A percentile compares a stretch with the other conserved stretches of the same genome.
Conservation (phyloP, 1,284 basidiomycete species). For the Marasmius oreades region DNA sequence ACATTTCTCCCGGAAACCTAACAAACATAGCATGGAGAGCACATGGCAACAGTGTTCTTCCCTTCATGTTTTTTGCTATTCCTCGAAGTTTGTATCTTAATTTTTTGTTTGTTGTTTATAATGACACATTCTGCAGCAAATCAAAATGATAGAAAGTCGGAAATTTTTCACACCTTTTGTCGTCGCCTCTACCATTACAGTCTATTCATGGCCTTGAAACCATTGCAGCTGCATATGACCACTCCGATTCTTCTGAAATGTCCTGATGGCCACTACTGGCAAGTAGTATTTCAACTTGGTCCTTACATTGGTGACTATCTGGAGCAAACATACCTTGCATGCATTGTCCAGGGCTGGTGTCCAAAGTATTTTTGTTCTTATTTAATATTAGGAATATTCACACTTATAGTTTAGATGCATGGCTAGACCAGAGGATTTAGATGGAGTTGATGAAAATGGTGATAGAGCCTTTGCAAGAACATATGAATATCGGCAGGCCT, state of each 20-base stretch:
- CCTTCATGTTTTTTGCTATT: slow-evolving; percentile 23
- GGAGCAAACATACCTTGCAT: slow-evolving; percentile 19
- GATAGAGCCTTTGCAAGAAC: not conserved
- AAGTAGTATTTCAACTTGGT: slow-evolving; percentile 17
- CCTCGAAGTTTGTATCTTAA: slow-evolving; percentile 21
- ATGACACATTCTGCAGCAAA: not conserved
- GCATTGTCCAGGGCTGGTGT: slow-evolving; percentile 21
- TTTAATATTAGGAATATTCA: not conserved
- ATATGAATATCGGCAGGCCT: not conserved
- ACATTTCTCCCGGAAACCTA: no score
- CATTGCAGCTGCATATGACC: slow-evolving; percentile 16
- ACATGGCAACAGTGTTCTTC: slow-evolving; percentile 18
- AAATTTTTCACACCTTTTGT: not conserved
- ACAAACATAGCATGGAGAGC: slow-evolving; percentile 17
- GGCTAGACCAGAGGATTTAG: not conserved
- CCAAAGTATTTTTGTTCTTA: slow-evolving; percentile 12
- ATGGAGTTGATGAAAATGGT: not conserved
- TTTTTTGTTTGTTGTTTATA: not conserved
- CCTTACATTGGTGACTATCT: slow-evolving; percentile 25
- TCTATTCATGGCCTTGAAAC: slow-evolving; percentile 6
- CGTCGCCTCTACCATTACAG: slow-evolving; percentile 19
- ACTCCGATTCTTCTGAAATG: slow-evolving; percentile 16
- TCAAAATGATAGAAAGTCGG: no score
- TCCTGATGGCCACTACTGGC: no score
- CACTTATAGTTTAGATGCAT: slow-evolving; percentile 2